A percentile compares a stretch with the other conserved stretches of the same genome.
Conservation (phyloP, 2,329 filamentous ascomycete species). For the Pseudogymnoascus sp. region DNA sequence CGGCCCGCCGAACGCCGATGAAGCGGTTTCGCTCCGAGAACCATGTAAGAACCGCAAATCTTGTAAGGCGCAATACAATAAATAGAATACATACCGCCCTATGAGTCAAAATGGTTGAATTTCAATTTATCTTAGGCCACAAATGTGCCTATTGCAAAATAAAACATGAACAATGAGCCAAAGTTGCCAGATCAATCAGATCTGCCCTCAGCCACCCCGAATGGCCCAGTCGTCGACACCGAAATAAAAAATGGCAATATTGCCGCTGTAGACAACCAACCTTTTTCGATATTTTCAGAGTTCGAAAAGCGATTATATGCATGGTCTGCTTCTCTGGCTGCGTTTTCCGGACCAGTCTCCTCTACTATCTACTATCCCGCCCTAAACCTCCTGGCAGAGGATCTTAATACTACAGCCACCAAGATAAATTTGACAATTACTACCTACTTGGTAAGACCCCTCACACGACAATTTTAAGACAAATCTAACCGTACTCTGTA, state of each 20-base stretch:
- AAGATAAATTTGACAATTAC: conserved; percentile 25
- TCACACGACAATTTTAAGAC: background rate
- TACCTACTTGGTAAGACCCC: conserved; percentile 20
- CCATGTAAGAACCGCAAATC: background rate
- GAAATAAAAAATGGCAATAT: background rate
- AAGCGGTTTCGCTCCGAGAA: background rate
- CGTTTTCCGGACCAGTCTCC: conserved; percentile 15
- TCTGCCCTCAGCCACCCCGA: background rate
- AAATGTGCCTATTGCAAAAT: background rate
- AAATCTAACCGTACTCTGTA: conserved; percentile 18
- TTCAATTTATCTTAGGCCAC: background rate
- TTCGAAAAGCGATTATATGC: background rate
- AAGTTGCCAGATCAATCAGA: conserved; percentile 2
- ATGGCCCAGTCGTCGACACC: background rate
- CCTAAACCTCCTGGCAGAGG: conserved; percentile 18
- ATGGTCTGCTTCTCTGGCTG: conserved; percentile 11
- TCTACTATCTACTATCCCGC: conserved; percentile 24
- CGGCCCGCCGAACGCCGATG: background rate
- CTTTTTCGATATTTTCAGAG: background rate
- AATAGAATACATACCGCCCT: background rate
- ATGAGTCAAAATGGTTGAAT: background rate
- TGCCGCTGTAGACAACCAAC: background rate
- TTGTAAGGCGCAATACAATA: background rate
- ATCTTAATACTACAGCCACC: conserved; percentile 19
- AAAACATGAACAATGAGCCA: background rate